Evolutionary conservation across 1,139 yeast species (phyloP), one percentile per base, ranked within the genome.

Genomic region (Nakaseomyces delphensis): DNA sequence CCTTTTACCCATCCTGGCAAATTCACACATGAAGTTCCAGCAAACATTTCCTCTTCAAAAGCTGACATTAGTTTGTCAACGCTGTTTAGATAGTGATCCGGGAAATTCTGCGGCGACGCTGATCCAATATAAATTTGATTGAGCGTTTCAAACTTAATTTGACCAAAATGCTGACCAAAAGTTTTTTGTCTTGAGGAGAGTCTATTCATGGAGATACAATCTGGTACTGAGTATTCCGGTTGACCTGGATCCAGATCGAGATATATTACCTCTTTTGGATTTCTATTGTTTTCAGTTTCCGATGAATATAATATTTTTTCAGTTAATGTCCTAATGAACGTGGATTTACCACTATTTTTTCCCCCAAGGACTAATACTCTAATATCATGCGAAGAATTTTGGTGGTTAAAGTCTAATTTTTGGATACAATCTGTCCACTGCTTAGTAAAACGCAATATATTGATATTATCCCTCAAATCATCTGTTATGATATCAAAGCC

Each of bases 1-100:
- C 97, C 97, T 61, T 83, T 84, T 20, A 87, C 74, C 96, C 96
- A 89, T 0, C 97, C 96, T 0, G 96, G 94, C 0, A 93, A 77
- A 53, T 89, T 89, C 3, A 89, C 70, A 1, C 91, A 61, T 10
- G 87, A 63, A 8, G 74, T 70, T 18, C 70, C 64, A 37, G 64
- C 57, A 36, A 64, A 56, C 9, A 52, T 45, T 35, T 51, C 48
- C 16, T 43, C 48, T 41, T 41, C 62, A 52, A 57, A 76, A 20
- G 53, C 49, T 1, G 55, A 48, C 14, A 74, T 61, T 16, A 89
- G 60, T 8, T 68, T 63, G 23, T 63, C 58, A 1, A 79, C 65
- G 19, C 74, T 65, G 0, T 59, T 45, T 4, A 77, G 48, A 56
- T 84, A 89, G 32, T 71, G 63, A 0, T 60, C 54, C 0, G 96